Percentiles rank a stretch among this genome's conserved stretches.
Evolutionary conservation across 768 basidiomycete species (phyloP).

Genomic region (Auricularia cornea): DNA sequence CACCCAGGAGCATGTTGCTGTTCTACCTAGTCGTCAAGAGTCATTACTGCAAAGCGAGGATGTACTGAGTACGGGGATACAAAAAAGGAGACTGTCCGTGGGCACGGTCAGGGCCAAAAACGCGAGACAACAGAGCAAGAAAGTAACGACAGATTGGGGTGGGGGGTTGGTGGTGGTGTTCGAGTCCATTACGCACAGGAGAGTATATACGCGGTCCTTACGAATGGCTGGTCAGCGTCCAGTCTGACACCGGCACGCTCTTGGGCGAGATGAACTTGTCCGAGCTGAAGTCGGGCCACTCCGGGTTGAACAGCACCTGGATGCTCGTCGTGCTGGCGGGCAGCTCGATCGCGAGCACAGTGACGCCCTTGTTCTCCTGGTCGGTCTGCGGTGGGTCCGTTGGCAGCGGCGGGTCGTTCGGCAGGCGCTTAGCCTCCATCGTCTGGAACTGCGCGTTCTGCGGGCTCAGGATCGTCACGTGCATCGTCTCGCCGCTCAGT

Average conservation of each 20-base stretch:
- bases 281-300: constrained; percentile 67
- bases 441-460: constrained; percentile 61
- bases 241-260: constrained; percentile 61
- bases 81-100: too few species aligned
- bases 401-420: constrained; percentile 57
- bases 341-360: constrained; percentile 60
- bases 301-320: constrained; percentile 88
- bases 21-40: too few species aligned
- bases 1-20: too few species aligned
- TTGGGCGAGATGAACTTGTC: constrained; percentile 59
- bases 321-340: constrained; percentile 64
- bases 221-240: constrained; percentile 70
- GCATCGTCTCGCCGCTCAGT: constrained; percentile 60
- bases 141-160: not conserved
- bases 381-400: constrained; percentile 47
- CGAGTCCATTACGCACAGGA: not conserved
- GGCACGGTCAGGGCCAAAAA: too few species aligned
- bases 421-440: constrained; percentile 44
- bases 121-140: too few species aligned
- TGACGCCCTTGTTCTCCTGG: constrained; percentile 70
- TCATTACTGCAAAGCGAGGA: too few species aligned
- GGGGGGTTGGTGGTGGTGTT: too few species aligned
- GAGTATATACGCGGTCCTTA: not conserved
- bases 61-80: too few species aligned
- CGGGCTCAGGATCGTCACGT: constrained; percentile 58